Base-by-base conservation (phyloP, 179 eudicot genomes). In the Spinacia oleracea region DNA sequence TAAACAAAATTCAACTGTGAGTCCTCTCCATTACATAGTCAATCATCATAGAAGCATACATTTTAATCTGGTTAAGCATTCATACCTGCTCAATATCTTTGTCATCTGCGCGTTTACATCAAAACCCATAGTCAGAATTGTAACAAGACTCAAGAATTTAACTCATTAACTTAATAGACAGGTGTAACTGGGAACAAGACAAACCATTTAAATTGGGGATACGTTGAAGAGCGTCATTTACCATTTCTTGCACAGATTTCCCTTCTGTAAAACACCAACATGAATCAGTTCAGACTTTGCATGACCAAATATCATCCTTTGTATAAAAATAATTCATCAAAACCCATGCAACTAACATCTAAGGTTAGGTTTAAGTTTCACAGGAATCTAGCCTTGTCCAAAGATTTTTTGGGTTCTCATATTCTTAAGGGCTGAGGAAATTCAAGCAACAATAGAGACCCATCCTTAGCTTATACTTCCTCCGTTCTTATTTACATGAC, bases 21-120 rank as follows among this genome's bases (percentile, higher is more conserved):
- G 56, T 59, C 35, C 55, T 75, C 40, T 46, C 58, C 63, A 20
- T 62, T 45, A 27, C 40, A 42, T 27, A 51, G 64, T 72, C 73
- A 65, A 60, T 51, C 40, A 55, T 45, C 70, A 40, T 53, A 21
- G 45, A 3, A n/a, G 23, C 50, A 50, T 70, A 46, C 6, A 75
- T 56, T 67, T 67, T 32, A 29, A 55, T 55, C 25, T 31, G 38
- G n/a, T 27, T 25, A 40, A 27, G 43, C 31, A 60, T 32, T 18
- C 3, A 58, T 88, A 95, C 98, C 98, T 91, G 92, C 62, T 93
- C 96, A 84, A 96, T 89, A 82, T 93, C 95, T 83, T 85, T 89
- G 94, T 96, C 90, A 78, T 90, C 97, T 96, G 89, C 80, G 68
- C 2, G 55, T 65, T 15, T 81, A 89, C 46, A 81, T 75, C 48